Evolutionary conservation across 306 rosid species (phyloP), one percentile per base, ranked within the genome.

Genomic region (Trichosanthes truncata): DNA sequence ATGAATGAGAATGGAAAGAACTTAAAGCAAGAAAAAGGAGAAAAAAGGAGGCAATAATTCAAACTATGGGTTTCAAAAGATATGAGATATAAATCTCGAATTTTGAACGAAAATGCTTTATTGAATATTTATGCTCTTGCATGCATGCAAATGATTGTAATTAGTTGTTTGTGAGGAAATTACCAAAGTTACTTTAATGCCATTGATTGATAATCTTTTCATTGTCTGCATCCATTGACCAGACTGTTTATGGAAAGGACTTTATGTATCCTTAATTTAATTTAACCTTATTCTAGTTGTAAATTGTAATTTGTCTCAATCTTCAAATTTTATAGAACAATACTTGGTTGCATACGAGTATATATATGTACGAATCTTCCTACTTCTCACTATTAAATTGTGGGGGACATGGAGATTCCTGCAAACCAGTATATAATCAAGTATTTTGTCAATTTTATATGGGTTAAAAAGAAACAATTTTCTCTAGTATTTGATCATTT

Each of bases 21-120:
- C 14, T 31, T 26, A 81, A 80, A 82, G 73, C 80, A 77, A 87
- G 83, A 84, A 81, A 83, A 83, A 82, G 80, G 84, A 87, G 83
- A 84, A 81, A 83, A 83, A 82, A 81, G 84, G 83, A 77, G 77
- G 89, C 83, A 86, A 92, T 91, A 69, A 69, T 69, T 43, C 76
- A 41, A 69, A 66, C 73, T 66, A 9, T 66, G 26, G 73, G 48
- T 9, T 36, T 36, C 48, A 66, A 66, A 65, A 35, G 15, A 69
- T 4, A 15, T 59, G 13, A n/a, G 20, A 29, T 26, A 65, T 33
- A 65, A 65, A 66, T 66, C 49, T 66, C 6, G 26, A 38, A 67
- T 67, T 41, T 41, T 69, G 53, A 11, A 21, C 20, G 15, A 18
- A 41, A 12, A 9, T 43, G 20, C 76, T 69, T 69, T 69, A 69